phyloP scores from a whole-genome alignment of 139 green algal species.

The Astrephomene gubernaculifera region DNA sequence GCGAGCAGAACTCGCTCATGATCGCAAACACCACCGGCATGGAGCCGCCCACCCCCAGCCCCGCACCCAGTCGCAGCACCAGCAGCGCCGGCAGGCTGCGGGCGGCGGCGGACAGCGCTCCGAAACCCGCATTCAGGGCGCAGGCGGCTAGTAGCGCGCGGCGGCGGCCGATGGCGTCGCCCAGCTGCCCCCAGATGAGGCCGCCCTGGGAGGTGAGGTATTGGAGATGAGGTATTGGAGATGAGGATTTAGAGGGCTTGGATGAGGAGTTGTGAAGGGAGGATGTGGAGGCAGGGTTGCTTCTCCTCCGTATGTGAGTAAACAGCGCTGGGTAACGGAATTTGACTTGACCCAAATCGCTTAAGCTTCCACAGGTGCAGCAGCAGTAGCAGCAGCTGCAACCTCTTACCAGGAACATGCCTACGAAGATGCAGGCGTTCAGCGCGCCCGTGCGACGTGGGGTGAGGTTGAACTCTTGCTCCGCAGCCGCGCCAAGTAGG shows the following conservation, averaged over 20 bases:
- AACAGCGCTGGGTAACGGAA: no score
- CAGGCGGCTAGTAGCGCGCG: conserved; percentile 44
- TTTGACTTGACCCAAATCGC: no score
- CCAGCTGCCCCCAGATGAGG: conserved; percentile 55
- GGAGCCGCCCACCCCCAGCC: conserved; percentile 60
- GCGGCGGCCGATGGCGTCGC: conserved; percentile 52
- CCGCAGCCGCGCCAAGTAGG: conserved; percentile 58
- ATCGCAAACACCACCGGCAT: conserved; percentile 63
- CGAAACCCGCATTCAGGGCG: conserved; percentile 53
- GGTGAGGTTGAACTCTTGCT: conserved; percentile 45
- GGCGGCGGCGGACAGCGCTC: conserved; percentile 47
- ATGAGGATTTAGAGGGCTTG: neutral
- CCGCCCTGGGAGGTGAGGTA: conserved; percentile 45
- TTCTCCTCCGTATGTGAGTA: no score
- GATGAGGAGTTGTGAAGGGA: neutral
- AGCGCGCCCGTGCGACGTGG: conserved; percentile 43
- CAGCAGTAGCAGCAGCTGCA: no score
- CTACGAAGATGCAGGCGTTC: conserved; percentile 57
- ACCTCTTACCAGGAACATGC: conserved; percentile 45
- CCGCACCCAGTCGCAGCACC: conserved; percentile 42
- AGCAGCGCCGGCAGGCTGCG: conserved; percentile 34
- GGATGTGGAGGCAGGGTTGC: neutral
- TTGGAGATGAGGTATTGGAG: neutral
- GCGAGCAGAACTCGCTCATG: conserved; percentile 59
- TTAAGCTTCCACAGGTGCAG: no score